These are phyloP conservation scores for Fusarium sterilihyphosum DNA, from an alignment of 2,329 filamentous ascomycete species.

Conservation along the genomic window DNA sequence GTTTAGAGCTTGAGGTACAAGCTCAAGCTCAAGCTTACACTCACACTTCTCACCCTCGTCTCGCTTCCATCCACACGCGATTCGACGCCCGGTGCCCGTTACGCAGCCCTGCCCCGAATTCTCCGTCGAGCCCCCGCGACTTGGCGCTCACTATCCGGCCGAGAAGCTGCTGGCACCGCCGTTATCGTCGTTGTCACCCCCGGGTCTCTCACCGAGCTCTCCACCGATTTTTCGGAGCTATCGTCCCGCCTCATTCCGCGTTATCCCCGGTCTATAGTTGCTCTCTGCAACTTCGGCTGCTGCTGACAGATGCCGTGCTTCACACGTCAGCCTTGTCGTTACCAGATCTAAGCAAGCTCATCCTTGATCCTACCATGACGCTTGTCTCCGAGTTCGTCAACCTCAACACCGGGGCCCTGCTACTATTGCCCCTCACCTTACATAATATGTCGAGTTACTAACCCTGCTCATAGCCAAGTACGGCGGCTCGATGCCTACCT, in stretches of 20 bases:
- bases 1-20: conserved; percentile 32
- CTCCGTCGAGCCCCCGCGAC: conserved; percentile 16
- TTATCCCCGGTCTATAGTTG: conserved; percentile 14
- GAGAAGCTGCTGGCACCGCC: background rate
- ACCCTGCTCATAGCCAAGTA: conserved; percentile 60
- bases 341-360: conserved; percentile 23
- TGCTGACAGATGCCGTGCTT: conserved; percentile 31
- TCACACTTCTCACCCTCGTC: conserved; percentile 13
- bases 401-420: background rate
- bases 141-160: conserved; percentile 16
- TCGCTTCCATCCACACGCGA: conserved; percentile 14
- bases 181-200: background rate
- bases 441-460: conserved; percentile 21
- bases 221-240: conserved; percentile 17
- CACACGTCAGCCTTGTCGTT: conserved; percentile 8
- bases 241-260: background rate
- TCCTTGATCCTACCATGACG: conserved; percentile 37
- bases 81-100: conserved; percentile 3
- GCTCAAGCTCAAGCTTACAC: conserved; percentile 17
- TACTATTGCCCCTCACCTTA: background rate
- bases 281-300: conserved; percentile 3
- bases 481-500: conserved; percentile 72
- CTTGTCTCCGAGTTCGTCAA: conserved; percentile 46
- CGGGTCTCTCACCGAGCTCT: conserved; percentile 23
- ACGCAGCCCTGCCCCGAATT: conserved; percentile 13